These are phyloP conservation scores for Lactifluus subvellereus DNA, from an alignment of 768 basidiomycete genomes.

Conservation along the genomic window DNA sequence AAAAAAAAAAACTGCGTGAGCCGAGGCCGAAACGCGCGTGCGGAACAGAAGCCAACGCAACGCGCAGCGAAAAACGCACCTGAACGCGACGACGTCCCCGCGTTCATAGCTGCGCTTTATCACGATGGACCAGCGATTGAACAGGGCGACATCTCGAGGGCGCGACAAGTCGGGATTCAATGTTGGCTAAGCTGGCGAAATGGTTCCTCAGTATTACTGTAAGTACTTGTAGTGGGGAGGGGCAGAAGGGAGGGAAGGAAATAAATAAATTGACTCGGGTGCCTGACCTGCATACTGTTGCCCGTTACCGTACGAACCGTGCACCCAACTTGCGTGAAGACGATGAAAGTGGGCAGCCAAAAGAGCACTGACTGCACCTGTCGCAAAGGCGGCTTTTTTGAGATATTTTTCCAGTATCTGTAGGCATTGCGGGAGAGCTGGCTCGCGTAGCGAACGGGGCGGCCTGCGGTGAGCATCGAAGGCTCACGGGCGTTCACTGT, in stretches of 20 bases:
- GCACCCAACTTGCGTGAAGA: slow-evolving; percentile 19
- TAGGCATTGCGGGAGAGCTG: slow-evolving; percentile 1
- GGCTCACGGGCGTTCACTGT: no score
- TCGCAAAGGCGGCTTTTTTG: not conserved
- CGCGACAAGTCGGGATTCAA: slow-evolving; percentile 21
- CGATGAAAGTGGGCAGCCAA: slow-evolving; percentile 17
- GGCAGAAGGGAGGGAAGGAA: no score
- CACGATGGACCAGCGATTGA: slow-evolving; percentile 20
- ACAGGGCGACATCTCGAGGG: slow-evolving; percentile 19
- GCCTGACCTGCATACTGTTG: slow-evolving; percentile 24
- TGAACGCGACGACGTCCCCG: slow-evolving; percentile 22
- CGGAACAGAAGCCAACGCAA: no score
- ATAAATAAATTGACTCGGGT: not conserved
- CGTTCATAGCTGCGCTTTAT: slow-evolving; percentile 14
- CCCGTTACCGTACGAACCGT: slow-evolving; percentile 18
- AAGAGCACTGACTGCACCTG: slow-evolving; percentile 2
- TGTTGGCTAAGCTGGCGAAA: slow-evolving; percentile 22
- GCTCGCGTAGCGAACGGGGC: not conserved
- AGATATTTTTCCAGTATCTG: not conserved
- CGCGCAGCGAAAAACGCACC: not conserved
- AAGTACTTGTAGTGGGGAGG: no score
- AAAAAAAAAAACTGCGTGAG: not conserved
- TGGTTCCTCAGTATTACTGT: not conserved
- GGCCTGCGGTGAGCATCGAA: slow-evolving; percentile 4
- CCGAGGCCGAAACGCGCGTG: no score